Base-by-base conservation (phyloP, 495 filamentous ascomycete species). In the Tuber melanosporum region DNA sequence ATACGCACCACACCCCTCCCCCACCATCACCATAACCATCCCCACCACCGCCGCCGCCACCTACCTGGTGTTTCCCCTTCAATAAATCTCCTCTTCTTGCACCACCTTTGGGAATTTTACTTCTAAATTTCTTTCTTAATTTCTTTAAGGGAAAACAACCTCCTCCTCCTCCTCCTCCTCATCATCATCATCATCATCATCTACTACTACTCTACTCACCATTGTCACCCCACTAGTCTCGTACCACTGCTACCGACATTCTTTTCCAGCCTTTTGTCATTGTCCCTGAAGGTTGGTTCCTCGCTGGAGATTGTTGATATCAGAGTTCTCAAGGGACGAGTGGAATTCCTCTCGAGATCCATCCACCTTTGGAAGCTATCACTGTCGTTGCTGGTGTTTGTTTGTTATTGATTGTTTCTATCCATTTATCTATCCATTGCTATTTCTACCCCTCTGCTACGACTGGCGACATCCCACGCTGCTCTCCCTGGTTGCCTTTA, bases 331-430 rank as follows among this genome's bases (percentile, higher is more conserved):
- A 17, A 15, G 57, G 26, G 36, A 19, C 57, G 26, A 36, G 57
- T 15, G 52, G 52, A 62, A 62, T 62, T 62, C 52, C 52, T 62
- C 52, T 32, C 26, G 47, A n/a, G n/a, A 26, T 14, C n/a, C 12
- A 26, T 32, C 52, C 4, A 26, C 14, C 52, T 62, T 62, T 26
- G 57, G 26, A 14, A 5, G 26, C 57, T 66, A 66, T 36, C 57
- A 66, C 57, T 66, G 57, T 66, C 26, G 26, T 32, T 66, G 57
- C 57, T 36, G 32, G 57, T 66, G 57, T 66, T 66, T 66, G 57
- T 66, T 19, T 66, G 57, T 36, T 36, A 66, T 32, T 66, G 57
- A 66, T 66, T 66, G 57, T 36, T 66, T 36, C 57, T 36, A 36
- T 66, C 32, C 17, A 36, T 66, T 12, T 36, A 62, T 32, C 52